Evolutionary conservation across 2,329 filamentous ascomycete genomes (phyloP).

Genomic region (Sarocladium strictum): DNA sequence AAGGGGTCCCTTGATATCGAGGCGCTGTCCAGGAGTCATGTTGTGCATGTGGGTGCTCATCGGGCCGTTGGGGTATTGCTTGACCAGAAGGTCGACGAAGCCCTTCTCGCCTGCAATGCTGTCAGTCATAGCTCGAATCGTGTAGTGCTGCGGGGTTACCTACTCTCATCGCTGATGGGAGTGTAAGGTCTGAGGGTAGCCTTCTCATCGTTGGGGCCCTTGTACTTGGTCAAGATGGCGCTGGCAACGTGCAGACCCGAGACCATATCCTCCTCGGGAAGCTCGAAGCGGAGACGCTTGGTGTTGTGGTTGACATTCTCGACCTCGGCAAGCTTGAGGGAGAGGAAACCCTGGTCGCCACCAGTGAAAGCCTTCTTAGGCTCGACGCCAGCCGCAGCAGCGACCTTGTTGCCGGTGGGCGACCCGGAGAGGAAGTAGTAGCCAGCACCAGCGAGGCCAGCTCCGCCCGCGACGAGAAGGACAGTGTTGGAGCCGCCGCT

Average conservation of each 20-base stretch:
- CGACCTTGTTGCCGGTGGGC: conserved; percentile 49
- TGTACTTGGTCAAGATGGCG: conserved; percentile 88
- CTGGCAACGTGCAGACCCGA: conserved; percentile 78
- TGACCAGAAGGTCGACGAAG: conserved; percentile 83
- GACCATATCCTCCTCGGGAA: conserved; percentile 77
- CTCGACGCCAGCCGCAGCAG: conserved; percentile 32
- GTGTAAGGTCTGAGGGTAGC: conserved; percentile 88
- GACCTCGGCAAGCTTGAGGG: conserved; percentile 70
- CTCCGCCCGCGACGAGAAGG: conserved; percentile 56
- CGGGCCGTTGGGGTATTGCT: conserved; percentile 82
- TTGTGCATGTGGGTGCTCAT: conserved; percentile 89
- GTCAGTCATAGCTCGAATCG: conserved; percentile 37
- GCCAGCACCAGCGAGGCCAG: conserved; percentile 49
- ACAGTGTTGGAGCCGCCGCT: conserved; percentile 48
- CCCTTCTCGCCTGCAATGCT: conserved; percentile 48
- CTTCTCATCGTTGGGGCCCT: conserved; percentile 78
- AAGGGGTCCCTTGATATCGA: conserved; percentile 92
- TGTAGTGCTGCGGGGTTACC: conserved; percentile 21
- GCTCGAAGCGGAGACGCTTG: conserved; percentile 83
- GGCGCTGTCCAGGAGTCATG: conserved; percentile 72
- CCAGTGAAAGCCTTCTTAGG: conserved; percentile 60
- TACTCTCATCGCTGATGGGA: conserved; percentile 75
- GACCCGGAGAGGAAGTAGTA: conserved; percentile 51
- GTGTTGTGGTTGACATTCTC: conserved; percentile 89
- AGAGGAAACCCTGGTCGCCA: conserved; percentile 84